Evolutionary conservation across 441 rosid genomes (phyloP).

Genomic region (Erodium moschatum): DNA sequence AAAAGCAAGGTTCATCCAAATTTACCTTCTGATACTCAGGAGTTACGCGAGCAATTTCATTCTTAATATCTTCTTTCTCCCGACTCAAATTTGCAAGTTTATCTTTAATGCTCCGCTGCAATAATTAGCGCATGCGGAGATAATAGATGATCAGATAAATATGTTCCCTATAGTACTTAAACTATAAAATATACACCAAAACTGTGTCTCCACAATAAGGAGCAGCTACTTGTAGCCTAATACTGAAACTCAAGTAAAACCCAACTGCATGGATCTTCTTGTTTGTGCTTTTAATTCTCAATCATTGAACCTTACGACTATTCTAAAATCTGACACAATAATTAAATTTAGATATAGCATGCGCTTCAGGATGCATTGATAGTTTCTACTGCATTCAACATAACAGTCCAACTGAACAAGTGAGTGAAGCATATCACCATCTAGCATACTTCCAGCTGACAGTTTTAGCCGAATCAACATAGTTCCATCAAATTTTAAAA

Average conservation of each 20-base stretch:
- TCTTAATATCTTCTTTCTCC: constrained; percentile 61
- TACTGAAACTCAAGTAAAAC: background rate
- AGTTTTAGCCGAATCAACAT: background rate
- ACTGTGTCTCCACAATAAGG: background rate
- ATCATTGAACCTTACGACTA: constrained; percentile 5
- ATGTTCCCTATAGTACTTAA: background rate
- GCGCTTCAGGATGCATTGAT: background rate
- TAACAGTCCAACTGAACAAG: background rate
- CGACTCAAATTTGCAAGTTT: constrained; percentile 66
- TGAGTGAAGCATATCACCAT: constrained; percentile 1
- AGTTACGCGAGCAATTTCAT: constrained; percentile 53
- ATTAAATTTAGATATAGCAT: background rate
- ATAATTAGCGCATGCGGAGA: constrained; percentile 8
- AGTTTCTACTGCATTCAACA: background rate
- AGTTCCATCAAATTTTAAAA: background rate
- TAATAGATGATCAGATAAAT: background rate
- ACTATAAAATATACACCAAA: background rate
- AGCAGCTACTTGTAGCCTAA: background rate
- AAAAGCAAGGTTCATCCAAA: constrained; percentile 13
- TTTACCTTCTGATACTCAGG: constrained; percentile 71
- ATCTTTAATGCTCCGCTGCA: constrained; percentile 84
- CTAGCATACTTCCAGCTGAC: background rate
- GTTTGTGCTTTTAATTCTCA: background rate
- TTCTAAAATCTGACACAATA: background rate
- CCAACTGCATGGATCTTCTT: constrained; percentile 4